phyloP scores from a whole-genome alignment of 2,329 filamentous ascomycete species.

The Fusarium temperatum region DNA sequence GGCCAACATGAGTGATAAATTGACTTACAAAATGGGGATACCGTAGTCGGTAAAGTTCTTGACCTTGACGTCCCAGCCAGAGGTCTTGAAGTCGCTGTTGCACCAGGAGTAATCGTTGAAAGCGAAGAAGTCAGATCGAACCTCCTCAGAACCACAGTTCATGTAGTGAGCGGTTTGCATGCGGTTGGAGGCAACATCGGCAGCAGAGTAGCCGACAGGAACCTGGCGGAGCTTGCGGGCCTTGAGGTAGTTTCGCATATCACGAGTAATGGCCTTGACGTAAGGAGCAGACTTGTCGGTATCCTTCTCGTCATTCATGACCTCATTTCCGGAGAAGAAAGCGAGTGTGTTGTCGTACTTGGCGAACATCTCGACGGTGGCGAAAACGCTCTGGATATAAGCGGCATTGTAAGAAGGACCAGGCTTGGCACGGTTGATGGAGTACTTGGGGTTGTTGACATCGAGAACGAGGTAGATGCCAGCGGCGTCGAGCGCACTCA shows the following conservation, averaged over 20 bases:
- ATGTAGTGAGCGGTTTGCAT: slow-evolving; percentile 89
- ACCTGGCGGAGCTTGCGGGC: slow-evolving; percentile 69
- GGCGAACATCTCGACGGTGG: slow-evolving; percentile 84
- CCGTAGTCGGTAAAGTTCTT: slow-evolving; percentile 87
- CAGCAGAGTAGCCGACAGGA: slow-evolving; percentile 80
- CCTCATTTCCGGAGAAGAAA: slow-evolving; percentile 85
- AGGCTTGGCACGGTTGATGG: slow-evolving; percentile 81
- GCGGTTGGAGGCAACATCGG: slow-evolving; percentile 86
- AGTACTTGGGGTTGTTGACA: slow-evolving; percentile 90
- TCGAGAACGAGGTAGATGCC: slow-evolving; percentile 94
- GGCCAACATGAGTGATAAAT: neutral
- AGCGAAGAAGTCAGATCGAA: slow-evolving; percentile 87
- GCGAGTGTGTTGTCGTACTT: slow-evolving; percentile 88
- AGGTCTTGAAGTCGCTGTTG: slow-evolving; percentile 72
- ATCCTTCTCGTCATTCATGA: slow-evolving; percentile 72
- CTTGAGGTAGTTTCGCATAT: slow-evolving; percentile 76
- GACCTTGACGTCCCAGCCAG: slow-evolving; percentile 90
- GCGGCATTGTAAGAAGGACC: slow-evolving; percentile 84
- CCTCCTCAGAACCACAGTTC: slow-evolving; percentile 88
- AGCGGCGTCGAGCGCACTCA: slow-evolving; percentile 80
- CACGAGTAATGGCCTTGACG: slow-evolving; percentile 81
- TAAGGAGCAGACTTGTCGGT: slow-evolving; percentile 75
- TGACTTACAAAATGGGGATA: slow-evolving; percentile 77
- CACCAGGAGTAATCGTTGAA: slow-evolving; percentile 94
- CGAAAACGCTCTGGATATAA: slow-evolving; percentile 86